phyloP scores from a whole-genome alignment of 257 asterid species.

The Gentiana dahurica region DNA sequence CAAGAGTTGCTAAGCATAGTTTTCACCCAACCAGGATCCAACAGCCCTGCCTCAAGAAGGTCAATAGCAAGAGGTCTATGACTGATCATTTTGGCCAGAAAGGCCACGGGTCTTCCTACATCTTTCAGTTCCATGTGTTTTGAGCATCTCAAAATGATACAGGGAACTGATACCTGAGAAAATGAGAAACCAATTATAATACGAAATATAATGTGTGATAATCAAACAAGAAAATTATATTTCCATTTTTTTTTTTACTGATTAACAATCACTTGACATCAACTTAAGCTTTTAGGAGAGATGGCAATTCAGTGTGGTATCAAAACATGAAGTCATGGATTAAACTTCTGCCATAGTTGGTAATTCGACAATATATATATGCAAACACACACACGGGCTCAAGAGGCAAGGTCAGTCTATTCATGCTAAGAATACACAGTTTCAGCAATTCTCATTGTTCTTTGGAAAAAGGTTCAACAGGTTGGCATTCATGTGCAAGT shows the following conservation, averaged over 20 bases:
- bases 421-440: conserved; percentile 1
- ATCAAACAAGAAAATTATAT: no score
- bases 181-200: conserved; percentile 13
- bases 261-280: no score
- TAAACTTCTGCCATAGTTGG: no score
- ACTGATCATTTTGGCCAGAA: conserved; percentile 71
- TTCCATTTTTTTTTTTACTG: no score
- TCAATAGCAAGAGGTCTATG: conserved; percentile 78
- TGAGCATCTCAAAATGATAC: conserved; percentile 58
- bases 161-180: conserved; percentile 62
- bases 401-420: no score
- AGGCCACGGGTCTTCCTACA: conserved; percentile 73
- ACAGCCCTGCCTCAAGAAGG: conserved; percentile 76
- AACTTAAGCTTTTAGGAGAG: no score
- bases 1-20: conserved; percentile 56
- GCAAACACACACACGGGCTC: no score
- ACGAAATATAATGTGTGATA: not conserved
- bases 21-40: conserved; percentile 67
- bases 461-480: not conserved
- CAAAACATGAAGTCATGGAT: no score
- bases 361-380: no score
- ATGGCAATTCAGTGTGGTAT: no score
- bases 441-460: not conserved
- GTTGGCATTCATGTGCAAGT: no score
- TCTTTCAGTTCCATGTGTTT: conserved; percentile 76